These are phyloP conservation scores for Cruciata laevipes DNA, from an alignment of 257 asterid species.

Conservation along the genomic window DNA sequence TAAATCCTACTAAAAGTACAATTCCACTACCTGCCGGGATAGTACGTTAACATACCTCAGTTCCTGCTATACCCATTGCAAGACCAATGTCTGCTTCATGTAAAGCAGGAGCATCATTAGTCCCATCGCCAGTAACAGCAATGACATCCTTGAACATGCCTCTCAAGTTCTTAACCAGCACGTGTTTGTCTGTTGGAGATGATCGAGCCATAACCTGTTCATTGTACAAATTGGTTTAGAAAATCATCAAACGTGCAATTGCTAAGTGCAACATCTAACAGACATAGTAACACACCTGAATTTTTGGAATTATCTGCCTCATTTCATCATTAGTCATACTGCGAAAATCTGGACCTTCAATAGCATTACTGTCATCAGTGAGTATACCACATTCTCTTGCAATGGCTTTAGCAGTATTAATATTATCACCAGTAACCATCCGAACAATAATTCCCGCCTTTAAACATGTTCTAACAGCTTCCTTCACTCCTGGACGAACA, in stretches of 20 bases:
- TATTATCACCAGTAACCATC: slow-evolving; percentile 95
- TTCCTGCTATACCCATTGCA: slow-evolving; percentile 53
- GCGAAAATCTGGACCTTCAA: slow-evolving; percentile 87
- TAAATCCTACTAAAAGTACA: background rate
- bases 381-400: slow-evolving; percentile 96
- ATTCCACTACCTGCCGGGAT: background rate
- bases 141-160: slow-evolving; percentile 67
- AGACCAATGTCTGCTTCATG: slow-evolving; percentile 46
- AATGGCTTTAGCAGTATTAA: slow-evolving; percentile 89
- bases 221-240: slow-evolving; percentile 18
- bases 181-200: slow-evolving; percentile 86
- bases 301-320: slow-evolving; percentile 60
- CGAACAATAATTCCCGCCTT: slow-evolving; percentile 89
- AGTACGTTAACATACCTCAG: slow-evolving; percentile 32
- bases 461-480: slow-evolving; percentile 75
- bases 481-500: slow-evolving; percentile 84
- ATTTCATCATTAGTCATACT: slow-evolving; percentile 49
- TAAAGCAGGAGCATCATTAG: slow-evolving; percentile 49
- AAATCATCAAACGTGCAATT: background rate
- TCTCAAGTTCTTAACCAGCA: slow-evolving; percentile 68
- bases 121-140: slow-evolving; percentile 66
- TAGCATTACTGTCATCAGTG: slow-evolving; percentile 57
- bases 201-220: slow-evolving; percentile 96
- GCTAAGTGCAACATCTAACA: slow-evolving; percentile 3
- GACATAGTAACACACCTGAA: slow-evolving; percentile 48